These are phyloP conservation scores for Isatis lusitanica DNA, from an alignment of 441 rosid species.

Conservation along the genomic window DNA sequence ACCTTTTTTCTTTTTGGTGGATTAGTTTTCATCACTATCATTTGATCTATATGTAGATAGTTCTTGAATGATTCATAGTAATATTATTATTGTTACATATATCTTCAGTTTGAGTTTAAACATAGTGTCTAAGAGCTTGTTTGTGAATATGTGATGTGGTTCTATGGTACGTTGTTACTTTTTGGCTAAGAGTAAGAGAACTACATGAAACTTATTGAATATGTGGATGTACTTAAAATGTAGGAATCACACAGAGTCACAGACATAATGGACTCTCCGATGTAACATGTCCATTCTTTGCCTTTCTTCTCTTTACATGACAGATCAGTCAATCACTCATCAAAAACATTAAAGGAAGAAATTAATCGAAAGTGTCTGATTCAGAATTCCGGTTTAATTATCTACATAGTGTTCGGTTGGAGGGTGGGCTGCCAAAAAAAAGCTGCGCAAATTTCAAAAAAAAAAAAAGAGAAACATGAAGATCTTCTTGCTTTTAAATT, in stretches of 20 bases:
- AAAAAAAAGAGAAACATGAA: constrained; percentile 26
- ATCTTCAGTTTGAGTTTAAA: background rate
- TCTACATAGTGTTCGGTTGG: constrained; percentile 17
- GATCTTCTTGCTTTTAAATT: constrained; percentile 28
- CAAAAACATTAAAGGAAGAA: background rate
- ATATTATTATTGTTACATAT: background rate
- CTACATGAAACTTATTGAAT: no score
- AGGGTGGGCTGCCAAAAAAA: constrained; percentile 19
- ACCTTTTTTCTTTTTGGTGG: background rate
- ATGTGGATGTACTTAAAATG: background rate
- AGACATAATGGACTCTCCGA: background rate
- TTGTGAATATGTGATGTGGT: no score
- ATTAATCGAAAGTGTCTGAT: constrained; percentile 3
- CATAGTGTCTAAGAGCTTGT: background rate
- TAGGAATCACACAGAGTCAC: background rate
- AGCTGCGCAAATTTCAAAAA: background rate
- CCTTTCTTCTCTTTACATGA: constrained; percentile 14
- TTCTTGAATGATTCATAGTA: constrained; percentile 20
- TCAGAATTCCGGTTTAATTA: background rate
- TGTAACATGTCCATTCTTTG: background rate
- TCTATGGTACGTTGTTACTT: no score
- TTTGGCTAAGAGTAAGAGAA: no score
- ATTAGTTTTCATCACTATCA: constrained; percentile 1
- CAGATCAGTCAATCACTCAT: constrained; percentile 4
- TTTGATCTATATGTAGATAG: constrained; percentile 35